Conservation (phyloP, 2,329 filamentous ascomycete genomes). For the Blastomyces percursus region DNA sequence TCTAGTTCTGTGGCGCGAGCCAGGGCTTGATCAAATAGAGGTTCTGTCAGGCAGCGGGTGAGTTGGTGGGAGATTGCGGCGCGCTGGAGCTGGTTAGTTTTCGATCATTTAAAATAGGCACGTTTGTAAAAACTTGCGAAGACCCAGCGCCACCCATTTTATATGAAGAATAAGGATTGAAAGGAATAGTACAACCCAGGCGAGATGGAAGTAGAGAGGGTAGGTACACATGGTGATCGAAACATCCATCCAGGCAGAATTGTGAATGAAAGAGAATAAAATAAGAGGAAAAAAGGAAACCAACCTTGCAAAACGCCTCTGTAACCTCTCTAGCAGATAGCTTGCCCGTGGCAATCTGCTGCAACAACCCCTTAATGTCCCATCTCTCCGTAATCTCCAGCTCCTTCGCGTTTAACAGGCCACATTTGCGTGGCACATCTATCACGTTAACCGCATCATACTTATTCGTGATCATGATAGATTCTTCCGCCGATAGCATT, state of each 20-base stretch:
- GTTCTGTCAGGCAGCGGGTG: slow-evolving; percentile 42
- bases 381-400: slow-evolving; percentile 46
- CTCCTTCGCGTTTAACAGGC: slow-evolving; percentile 42
- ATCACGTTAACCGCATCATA: slow-evolving; percentile 33
- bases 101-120: not conserved
- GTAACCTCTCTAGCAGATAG: slow-evolving; percentile 38
- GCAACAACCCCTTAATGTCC: slow-evolving; percentile 33
- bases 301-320: slow-evolving; percentile 44
- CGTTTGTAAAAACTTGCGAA: not conserved
- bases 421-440: slow-evolving; percentile 42
- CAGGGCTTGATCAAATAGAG: slow-evolving; percentile 42
- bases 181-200: slow-evolving; percentile 9
- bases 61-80: slow-evolving; percentile 33
- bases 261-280: not conserved
- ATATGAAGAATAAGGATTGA: not conserved
- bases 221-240: not conserved
- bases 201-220: not conserved
- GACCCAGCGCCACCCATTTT: not conserved
- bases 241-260: not conserved
- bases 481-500: slow-evolving; percentile 28
- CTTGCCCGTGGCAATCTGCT: slow-evolving; percentile 24
- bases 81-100: slow-evolving; percentile 18
- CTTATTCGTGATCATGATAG: slow-evolving; percentile 23
- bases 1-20: slow-evolving; percentile 41
- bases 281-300: not conserved